Conservation (phyloP, 1,284 basidiomycete genomes). For the Ceratobasidium theobromae region DNA sequence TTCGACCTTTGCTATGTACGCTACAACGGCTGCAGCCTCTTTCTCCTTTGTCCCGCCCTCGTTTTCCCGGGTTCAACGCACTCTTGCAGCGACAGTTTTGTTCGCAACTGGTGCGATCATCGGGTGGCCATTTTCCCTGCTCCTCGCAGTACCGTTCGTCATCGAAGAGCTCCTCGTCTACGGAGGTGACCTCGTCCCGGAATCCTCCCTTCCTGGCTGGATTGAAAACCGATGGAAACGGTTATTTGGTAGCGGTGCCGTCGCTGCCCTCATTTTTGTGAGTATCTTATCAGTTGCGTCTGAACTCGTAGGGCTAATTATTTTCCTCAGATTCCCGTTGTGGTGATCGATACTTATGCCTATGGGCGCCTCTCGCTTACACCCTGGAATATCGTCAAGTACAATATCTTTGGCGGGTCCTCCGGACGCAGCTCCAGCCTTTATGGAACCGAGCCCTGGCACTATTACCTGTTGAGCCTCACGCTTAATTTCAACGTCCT, state of each 20-base stretch:
- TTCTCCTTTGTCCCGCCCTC: conserved; percentile 73
- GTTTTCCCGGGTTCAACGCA: conserved; percentile 55
- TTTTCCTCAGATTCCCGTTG: conserved; percentile 82
- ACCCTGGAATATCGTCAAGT: conserved; percentile 90
- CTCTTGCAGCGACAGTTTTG: conserved; percentile 62
- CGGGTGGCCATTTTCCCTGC: conserved; percentile 94
- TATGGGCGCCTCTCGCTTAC: conserved; percentile 81
- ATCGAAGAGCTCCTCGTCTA: conserved; percentile 85
- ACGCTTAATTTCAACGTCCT: conserved; percentile 92
- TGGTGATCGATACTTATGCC: conserved; percentile 80
- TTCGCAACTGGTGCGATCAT: conserved; percentile 86
- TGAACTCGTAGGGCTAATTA: conserved; percentile 14
- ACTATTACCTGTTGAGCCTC: conserved; percentile 84
- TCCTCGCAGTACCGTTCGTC: conserved; percentile 85
- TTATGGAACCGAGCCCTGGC: conserved; percentile 88
- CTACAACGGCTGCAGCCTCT: conserved; percentile 78
- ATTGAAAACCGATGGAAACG: conserved; percentile 61
- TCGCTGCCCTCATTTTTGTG: conserved; percentile 69
- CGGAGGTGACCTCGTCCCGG: conserved; percentile 68
- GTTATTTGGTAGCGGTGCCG: conserved; percentile 57
- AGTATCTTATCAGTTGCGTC: conserved; percentile 41
- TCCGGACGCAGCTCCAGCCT: conserved; percentile 77
- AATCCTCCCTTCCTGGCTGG: conserved; percentile 57
- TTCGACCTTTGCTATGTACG: conserved; percentile 94
- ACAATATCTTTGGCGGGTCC: conserved; percentile 86